These are phyloP conservation scores for Acanthamoeba castellanii DNA, from an alignment of 208 protist genomes.

Conservation along the genomic window DNA sequence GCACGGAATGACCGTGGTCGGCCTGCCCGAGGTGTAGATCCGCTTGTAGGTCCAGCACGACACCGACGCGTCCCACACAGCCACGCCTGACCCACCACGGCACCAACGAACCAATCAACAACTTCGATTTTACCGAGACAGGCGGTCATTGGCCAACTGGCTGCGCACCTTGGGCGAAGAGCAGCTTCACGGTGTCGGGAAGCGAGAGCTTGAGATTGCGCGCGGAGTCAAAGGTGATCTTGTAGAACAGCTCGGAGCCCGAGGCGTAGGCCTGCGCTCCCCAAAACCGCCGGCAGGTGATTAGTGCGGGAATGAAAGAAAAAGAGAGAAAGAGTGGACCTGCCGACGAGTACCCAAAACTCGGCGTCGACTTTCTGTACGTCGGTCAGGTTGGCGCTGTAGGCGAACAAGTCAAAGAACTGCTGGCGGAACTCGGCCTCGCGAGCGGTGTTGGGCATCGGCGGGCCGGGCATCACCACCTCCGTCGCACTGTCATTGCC, in stretches of 20 bases:
- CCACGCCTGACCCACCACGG: background rate
- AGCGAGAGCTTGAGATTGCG: constrained; percentile 22
- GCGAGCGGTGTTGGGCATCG: background rate
- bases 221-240: background rate
- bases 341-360: background rate
- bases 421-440: background rate
- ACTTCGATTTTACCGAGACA: background rate
- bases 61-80: constrained; percentile 17
- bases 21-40: background rate
- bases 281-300: background rate
- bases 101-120: background rate
- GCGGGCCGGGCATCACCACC: constrained; percentile 9
- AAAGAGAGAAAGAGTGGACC: background rate
- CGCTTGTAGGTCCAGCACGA: constrained; percentile 39
- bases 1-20: background rate
- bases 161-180: constrained; percentile 22
- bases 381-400: constrained; percentile 53
- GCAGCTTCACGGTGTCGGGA: constrained; percentile 11
- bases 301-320: background rate
- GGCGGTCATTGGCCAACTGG: background rate
- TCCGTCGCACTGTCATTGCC: background rate
- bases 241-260: background rate
- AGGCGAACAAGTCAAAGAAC: background rate
- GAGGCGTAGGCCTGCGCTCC: background rate
- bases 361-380: constrained; percentile 20